Evolutionary conservation across 2,329 filamentous ascomycete genomes (phyloP), one percentile per base, ranked within the genome.

Genomic region (Sporothrix brasiliensis): DNA sequence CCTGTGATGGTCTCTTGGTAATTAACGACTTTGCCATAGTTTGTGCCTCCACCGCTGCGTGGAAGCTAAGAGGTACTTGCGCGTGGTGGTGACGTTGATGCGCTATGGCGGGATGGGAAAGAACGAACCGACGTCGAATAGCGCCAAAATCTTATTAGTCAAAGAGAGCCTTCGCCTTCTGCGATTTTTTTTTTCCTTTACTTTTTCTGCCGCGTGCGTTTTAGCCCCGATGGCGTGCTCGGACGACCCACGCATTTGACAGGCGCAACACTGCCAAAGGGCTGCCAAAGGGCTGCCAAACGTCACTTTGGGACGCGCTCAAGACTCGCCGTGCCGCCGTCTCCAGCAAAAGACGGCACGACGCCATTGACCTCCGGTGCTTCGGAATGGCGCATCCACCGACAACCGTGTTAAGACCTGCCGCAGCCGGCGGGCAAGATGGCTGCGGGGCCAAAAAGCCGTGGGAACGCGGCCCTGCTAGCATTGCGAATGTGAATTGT

Each of bases 211-310:
- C 52, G 30, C 54, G 67, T 71, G 67, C 54, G 50, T 49, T 50
- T 72, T 75, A 74, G 74, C 72, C 65, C 68, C 69, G 70, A 75
- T 75, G 73, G 72, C 74, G 74, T 75, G 74, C 74, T 75, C 71
- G 49, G 16, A 49, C 61, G 61, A n/a, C 63, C 63, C 47, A 66
- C 63, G 63, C 47, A 13, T 44, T 52, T 66, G 3, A 44, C 41
- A 44, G 41, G 44, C 56, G 56, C 56, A 41, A 21, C 56, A 21
- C 56, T 21, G 6, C 19, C 9, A 14, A 39, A 9, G 9, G 58
- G 19, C 11, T 49, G 6, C 19, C 9, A 21, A 21, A 9, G 6
- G 58, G 19, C 11, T 49, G 58, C 14, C 39, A 9, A 50, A 65
- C 56, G 56, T 61, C 56, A 61, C 34, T 44, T 2, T 4, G 13